Conservation (phyloP, 345 rosid species). For the Salix dunnii region DNA sequence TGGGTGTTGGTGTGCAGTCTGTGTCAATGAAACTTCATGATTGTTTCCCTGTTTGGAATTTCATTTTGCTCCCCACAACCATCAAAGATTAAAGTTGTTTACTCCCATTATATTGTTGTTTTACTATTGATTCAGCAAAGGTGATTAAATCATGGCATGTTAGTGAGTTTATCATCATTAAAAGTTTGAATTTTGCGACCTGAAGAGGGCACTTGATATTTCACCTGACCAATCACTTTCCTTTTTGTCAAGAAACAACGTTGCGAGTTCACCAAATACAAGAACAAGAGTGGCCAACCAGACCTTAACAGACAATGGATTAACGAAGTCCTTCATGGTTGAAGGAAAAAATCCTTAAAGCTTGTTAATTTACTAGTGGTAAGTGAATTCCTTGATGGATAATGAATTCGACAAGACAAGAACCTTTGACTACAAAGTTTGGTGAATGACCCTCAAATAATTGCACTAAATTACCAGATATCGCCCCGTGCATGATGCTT, state of each 20-base stretch:
- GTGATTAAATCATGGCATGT: conserved; percentile 65
- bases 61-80: conserved; percentile 91
- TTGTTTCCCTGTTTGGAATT: conserved; percentile 76
- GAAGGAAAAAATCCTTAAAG: conserved; percentile 8
- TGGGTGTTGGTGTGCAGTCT: conserved; percentile 47
- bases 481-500: neutral
- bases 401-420: neutral
- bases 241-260: conserved; percentile 17
- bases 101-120: conserved; percentile 58
- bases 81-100: conserved; percentile 47
- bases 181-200: conserved; percentile 50
- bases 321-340: conserved; percentile 4
- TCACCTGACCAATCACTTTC: conserved; percentile 46
- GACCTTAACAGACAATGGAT: neutral
- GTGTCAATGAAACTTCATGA: conserved; percentile 52
- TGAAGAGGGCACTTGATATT: conserved; percentile 34
- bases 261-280: neutral
- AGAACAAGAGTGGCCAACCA: conserved; percentile 8
- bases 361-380: neutral
- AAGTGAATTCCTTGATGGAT: neutral
- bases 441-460: neutral
- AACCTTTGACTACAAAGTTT: neutral
- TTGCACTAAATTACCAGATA: neutral
- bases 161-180: conserved; percentile 80
- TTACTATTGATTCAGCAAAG: conserved; percentile 63